phyloP scores from a whole-genome alignment of 345 rosid species.

The Noccaea bulbosa region DNA sequence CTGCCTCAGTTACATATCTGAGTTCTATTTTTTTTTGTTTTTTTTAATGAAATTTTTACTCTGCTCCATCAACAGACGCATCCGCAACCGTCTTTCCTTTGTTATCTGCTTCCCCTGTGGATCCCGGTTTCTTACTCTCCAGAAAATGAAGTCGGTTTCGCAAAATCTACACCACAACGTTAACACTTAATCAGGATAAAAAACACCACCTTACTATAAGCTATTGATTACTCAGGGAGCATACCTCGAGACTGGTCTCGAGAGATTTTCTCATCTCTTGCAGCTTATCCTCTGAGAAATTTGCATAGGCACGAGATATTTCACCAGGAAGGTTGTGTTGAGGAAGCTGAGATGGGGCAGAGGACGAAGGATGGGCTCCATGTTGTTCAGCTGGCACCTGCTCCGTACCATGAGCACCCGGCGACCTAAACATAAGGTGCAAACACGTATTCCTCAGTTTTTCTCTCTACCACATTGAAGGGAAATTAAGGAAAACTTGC shows the following conservation, averaged over 20 bases:
- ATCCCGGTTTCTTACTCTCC: constrained; percentile 37
- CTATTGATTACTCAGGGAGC: constrained; percentile 16
- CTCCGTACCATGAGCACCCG: constrained; percentile 28
- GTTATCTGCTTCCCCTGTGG: constrained; percentile 12
- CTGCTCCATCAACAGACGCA: constrained; percentile 23
- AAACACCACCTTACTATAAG: constrained; percentile 3
- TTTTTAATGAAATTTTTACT: constrained; percentile 1
- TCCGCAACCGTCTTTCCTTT: constrained; percentile 35
- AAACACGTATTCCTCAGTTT: constrained; percentile 22
- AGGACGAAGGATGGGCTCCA: constrained; percentile 9
- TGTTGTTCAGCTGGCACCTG: constrained; percentile 19
- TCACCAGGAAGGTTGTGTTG: constrained; percentile 26
- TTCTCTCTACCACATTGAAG: constrained; percentile 1
- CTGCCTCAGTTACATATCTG: constrained; percentile 7
- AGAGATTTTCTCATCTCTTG: constrained; percentile 66
- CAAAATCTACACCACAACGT: constrained; percentile 32
- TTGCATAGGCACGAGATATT: constrained; percentile 25
- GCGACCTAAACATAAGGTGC: constrained; percentile 22
- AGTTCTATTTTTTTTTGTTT: neutral
- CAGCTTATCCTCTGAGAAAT: constrained; percentile 45
- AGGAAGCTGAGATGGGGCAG: constrained; percentile 16
- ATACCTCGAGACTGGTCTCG: constrained; percentile 73
- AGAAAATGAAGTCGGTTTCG: constrained; percentile 33
- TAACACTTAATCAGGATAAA: neutral
- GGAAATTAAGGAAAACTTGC: neutral